Evolutionary conservation across 441 rosid species (phyloP).

Genomic region (Gossypium schwendimanii): DNA sequence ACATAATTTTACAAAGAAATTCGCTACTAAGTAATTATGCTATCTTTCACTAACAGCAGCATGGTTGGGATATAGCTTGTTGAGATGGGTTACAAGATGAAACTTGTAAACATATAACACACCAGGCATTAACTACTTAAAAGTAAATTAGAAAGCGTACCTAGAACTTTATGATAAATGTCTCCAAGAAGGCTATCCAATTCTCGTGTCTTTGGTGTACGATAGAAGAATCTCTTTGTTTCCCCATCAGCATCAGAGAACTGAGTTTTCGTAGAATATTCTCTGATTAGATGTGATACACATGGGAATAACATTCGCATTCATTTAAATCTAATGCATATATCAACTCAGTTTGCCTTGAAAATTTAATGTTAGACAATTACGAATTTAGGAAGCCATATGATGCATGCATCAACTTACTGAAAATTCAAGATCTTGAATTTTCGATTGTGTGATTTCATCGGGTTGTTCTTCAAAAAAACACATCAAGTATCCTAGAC

Average conservation of each 20-base stretch:
- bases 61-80: neutral
- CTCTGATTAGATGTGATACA: conserved; percentile 6
- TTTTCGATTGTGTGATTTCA: conserved; percentile 40
- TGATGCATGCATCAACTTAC: conserved; percentile 35
- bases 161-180: conserved; percentile 89
- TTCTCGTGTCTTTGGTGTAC: conserved; percentile 81
- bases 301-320: neutral
- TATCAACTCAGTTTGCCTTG: neutral
- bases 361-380: neutral
- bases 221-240: conserved; percentile 73
- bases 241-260: conserved; percentile 76
- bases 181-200: conserved; percentile 87
- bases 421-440: conserved; percentile 66
- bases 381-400: conserved; percentile 5
- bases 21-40: neutral
- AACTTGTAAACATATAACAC: neutral
- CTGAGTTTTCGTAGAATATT: conserved; percentile 33
- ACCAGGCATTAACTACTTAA: neutral
- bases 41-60: neutral
- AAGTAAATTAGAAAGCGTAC: conserved; percentile 28
- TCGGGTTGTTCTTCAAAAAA: conserved; percentile 67
- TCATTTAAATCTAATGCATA: neutral
- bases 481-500: conserved; percentile 85
- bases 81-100: conserved; percentile 6
- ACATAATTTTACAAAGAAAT: conserved; percentile 9